Evolutionary conservation across 2,329 filamentous ascomycete genomes (phyloP), one percentile per base, ranked within the genome.

Genomic region (Xenosphaeropsis pyriputrescens): DNA sequence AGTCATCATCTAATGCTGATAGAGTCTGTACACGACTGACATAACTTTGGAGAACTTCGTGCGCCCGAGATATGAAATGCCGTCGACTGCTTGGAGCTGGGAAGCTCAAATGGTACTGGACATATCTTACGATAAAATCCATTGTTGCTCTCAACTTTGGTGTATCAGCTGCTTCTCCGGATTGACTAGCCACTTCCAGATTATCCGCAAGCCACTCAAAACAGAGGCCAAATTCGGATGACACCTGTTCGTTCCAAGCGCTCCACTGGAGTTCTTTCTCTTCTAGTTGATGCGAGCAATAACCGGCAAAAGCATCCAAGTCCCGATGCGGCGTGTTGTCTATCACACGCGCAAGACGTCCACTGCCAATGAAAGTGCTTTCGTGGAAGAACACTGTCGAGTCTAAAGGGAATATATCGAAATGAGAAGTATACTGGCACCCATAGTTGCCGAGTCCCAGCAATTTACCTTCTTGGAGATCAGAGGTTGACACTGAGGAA

Each of bases 201-300:
- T 67, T 59, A 26, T 76, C 71, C 9, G 58, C 51, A 22, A 79
- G 56, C 52, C 65, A 72, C 51, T 79, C 75, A 41, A 76, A 58
- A n/a, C 75, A 54, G 30, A 78, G 60, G 2, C 75, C 74, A 15
- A 79, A 46, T 45, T 79, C 73, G 3, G 74, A 77, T 2, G 75
- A 78, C 2, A 67, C 63, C 22, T 62, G 62, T 8, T 68, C 67
- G 44, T 72, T 59, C 75, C 75, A 79, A 2, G 45, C 34, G 6
- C 62, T 63, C 75, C 75, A 79, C 39, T 54, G 55, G 5, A 79
- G 59, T 0, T 50, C 49, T 40, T 68, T 64, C 6, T 63, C 60
- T 11, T 62, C 68, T 6, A 79, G 52, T 19, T 55, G 52, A 40
- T 72, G 66, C 4, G 63, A 38, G 5, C 44, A 50, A 14, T 56